Evolutionary conservation across 805 yeast species (phyloP), one percentile per base, ranked within the genome.

Genomic region (Kurtzmaniella cleridarum): DNA sequence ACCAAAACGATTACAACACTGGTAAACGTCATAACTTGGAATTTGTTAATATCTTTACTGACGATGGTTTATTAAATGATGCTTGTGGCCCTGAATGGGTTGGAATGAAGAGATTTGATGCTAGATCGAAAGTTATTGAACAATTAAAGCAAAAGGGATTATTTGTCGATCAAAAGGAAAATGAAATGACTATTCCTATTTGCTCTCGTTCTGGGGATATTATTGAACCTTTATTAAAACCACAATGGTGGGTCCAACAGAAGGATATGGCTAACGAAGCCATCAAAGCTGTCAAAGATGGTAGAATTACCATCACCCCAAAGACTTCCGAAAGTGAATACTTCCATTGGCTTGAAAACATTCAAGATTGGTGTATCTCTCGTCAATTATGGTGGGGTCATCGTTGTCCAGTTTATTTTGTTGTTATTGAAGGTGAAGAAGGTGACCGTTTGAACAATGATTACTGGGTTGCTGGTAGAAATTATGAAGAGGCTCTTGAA

Each of bases 171-270:
- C 96, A 89, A 66, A 74, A 81, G 61, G 96, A 89, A 62, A 91
- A 93, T 60, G 95, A 93, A 65, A 93, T 93, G 98, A 76, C 89
- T 17, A 79, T 93, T 46, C 98, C 98, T 50, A 66, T 77, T 38
- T 93, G 98, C 69, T 86, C 93, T 31, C 84, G 97, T 78, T 88
- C 97, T 23, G 97, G 97, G 50, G 98, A 93, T 66, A 73, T 93
- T 47, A 90, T 93, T 55, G 98, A 93, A 72, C 98, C 98, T 39
- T 72, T 87, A 57, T 75, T 93, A 69, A 93, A 93, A 71, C 98
- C 98, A 45, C 98, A 93, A 72, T 93, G 98, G 98, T 93, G 97
- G 97, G 97, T 93, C 49, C 70, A 86, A 44, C 96, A 90, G 69
- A 75, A 74, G 54, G 85, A 81, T 41, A 85, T 88, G 85, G 98